phyloP scores from a whole-genome alignment of 179 eudicot species.

The Spergularia azorica region DNA sequence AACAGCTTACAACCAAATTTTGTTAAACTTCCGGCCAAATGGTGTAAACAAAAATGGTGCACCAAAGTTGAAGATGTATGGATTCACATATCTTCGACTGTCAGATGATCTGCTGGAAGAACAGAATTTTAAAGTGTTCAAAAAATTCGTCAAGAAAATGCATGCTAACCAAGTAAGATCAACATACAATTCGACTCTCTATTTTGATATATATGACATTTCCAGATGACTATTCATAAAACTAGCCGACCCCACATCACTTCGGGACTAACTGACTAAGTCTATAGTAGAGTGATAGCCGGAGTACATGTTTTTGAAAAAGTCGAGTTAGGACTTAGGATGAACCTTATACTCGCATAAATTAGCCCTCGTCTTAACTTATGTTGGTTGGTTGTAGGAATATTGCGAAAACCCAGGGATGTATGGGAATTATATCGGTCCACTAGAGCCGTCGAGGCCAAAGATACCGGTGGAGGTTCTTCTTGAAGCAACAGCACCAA shows the following conservation, averaged over 20 bases:
- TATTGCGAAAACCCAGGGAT: conserved; percentile 47
- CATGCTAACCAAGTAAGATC: conserved; percentile 68
- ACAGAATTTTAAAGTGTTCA: conserved; percentile 55
- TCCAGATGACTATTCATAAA: too few relatives aligned
- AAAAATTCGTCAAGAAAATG: conserved; percentile 69
- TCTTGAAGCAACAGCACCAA: conserved; percentile 61
- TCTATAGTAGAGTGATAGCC: too few relatives aligned
- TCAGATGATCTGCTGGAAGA: conserved; percentile 48
- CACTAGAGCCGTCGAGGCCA: conserved; percentile 59
- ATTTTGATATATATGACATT: too few relatives aligned
- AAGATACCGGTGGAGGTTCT: conserved; percentile 57
- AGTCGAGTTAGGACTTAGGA: too few relatives aligned
- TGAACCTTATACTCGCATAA: not conserved
- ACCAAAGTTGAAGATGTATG: conserved; percentile 56
- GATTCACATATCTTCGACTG: conserved; percentile 72
- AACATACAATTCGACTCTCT: too few relatives aligned
- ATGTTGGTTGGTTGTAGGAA: conserved; percentile 36
- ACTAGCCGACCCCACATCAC: too few relatives aligned
- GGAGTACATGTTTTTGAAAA: too few relatives aligned
- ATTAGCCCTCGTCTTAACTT: too few relatives aligned
- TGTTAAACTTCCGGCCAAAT: conserved; percentile 64
- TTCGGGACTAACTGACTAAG: too few relatives aligned
- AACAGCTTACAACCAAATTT: conserved; percentile 68
- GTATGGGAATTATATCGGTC: conserved; percentile 39
- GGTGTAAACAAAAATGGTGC: conserved; percentile 53